Conservation (phyloP, 345 rosid genomes). For the Barbarea vulgaris region DNA sequence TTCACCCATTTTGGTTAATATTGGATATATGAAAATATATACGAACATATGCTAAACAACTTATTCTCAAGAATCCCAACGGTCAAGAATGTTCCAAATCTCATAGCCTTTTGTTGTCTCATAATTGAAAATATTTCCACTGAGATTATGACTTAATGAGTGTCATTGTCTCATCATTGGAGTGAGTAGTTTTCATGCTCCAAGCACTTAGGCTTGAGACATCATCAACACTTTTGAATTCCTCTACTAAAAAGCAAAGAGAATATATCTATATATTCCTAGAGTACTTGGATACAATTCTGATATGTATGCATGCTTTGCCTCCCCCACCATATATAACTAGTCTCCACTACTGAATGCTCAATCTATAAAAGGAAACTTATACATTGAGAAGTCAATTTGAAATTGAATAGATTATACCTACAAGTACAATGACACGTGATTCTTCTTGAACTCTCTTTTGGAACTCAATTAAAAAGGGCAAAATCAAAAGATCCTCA, state of each 20-base stretch:
- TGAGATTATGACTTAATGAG: slow-evolving; percentile 11
- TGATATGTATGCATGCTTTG: slow-evolving; percentile 55
- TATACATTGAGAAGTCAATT: slow-evolving; percentile 23
- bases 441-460: slow-evolving; percentile 36
- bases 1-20: slow-evolving; percentile 9
- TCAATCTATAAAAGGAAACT: slow-evolving; percentile 53
- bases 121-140: neutral
- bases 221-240: slow-evolving; percentile 40
- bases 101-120: slow-evolving; percentile 26
- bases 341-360: slow-evolving; percentile 68
- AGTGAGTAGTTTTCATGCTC: neutral
- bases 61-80: neutral
- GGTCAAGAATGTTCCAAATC: slow-evolving; percentile 14
- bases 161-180: slow-evolving; percentile 23
- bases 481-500: slow-evolving; percentile 23
- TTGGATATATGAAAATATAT: neutral
- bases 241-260: slow-evolving; percentile 59
- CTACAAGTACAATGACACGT: slow-evolving; percentile 29
- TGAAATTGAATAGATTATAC: slow-evolving; percentile 30
- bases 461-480: slow-evolving; percentile 1
- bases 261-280: slow-evolving; percentile 45
- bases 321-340: slow-evolving; percentile 62
- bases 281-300: slow-evolving; percentile 57
- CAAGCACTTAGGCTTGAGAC: neutral
- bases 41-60: neutral